A percentile compares a stretch with the other conserved stretches of the same genome.
These are phyloP conservation scores for Lecanicillium sp. DNA, from an alignment of 2,329 filamentous ascomycete species.

Conservation along the genomic window DNA sequence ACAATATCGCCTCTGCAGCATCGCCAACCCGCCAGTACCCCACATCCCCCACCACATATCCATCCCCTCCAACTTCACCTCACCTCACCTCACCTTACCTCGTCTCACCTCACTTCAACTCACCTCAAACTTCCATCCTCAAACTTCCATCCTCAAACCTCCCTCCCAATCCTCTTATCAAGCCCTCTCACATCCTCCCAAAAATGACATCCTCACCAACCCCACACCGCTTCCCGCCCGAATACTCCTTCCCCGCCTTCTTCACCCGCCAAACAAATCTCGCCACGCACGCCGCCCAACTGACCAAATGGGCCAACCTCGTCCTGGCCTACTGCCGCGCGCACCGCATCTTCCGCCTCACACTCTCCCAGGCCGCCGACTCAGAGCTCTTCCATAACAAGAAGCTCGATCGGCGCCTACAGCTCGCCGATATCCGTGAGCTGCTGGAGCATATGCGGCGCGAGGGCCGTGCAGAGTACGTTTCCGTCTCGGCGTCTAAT, in stretches of 20 bases:
- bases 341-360: slow-evolving; percentile 68
- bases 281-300: slow-evolving; percentile 65
- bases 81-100: slow-evolving; percentile 1
- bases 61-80: background rate
- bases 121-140: background rate
- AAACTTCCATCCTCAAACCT: background rate
- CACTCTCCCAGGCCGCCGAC: slow-evolving; percentile 50
- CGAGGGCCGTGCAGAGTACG: slow-evolving; percentile 59
- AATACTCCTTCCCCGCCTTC: slow-evolving; percentile 76
- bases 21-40: no score
- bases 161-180: background rate
- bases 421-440: slow-evolving; percentile 43
- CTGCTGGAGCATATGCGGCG: slow-evolving; percentile 51
- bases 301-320: slow-evolving; percentile 77
- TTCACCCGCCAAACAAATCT: slow-evolving; percentile 74
- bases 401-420: slow-evolving; percentile 41
- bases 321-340: slow-evolving; percentile 77
- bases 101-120: slow-evolving; percentile 2
- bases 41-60: background rate
- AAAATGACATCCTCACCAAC: slow-evolving; percentile 3
- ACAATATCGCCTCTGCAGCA: no score
- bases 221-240: slow-evolving; percentile 41
- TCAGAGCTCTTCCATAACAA: slow-evolving; percentile 50
- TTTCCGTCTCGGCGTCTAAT: slow-evolving; percentile 22
- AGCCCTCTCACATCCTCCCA: background rate